phyloP scores from a whole-genome alignment of 164 flowering plant genomes.

The Tetrastigma voinierianum region DNA sequence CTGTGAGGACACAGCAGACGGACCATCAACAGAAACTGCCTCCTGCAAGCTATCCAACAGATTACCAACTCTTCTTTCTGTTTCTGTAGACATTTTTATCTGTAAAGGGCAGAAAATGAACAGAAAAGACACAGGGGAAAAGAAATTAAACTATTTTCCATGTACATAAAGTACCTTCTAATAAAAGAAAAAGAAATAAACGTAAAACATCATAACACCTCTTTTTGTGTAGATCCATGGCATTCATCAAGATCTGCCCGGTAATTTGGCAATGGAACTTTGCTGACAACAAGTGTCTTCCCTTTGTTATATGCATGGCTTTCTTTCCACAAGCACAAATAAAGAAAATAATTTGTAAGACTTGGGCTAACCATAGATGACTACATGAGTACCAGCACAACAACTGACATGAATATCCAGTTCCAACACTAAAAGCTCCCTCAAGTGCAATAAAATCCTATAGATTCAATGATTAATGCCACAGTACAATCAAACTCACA shows the following conservation, averaged over 20 bases:
- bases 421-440: no score
- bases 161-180: no score
- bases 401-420: no score
- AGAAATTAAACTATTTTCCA: no score
- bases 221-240: conserved; percentile 90
- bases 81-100: conserved; percentile 86
- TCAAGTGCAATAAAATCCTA: no score
- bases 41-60: conserved; percentile 53
- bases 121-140: not conserved
- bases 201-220: conserved; percentile 42
- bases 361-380: not conserved
- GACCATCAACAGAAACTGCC: conserved; percentile 22
- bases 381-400: not conserved
- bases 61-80: conserved; percentile 67
- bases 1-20: conserved; percentile 36
- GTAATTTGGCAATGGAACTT: conserved; percentile 83
- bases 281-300: conserved; percentile 85
- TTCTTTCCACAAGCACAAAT: conserved; percentile 53
- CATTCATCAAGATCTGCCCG: conserved; percentile 96
- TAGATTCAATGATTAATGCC: no score
- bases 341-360: conserved; percentile 10
- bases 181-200: not conserved
- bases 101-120: conserved; percentile 24
- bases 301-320: conserved; percentile 96
- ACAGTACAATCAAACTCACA: no score